These are phyloP conservation scores for Eucalyptus shirleyi DNA, from an alignment of 345 rosid genomes.

Conservation along the genomic window DNA sequence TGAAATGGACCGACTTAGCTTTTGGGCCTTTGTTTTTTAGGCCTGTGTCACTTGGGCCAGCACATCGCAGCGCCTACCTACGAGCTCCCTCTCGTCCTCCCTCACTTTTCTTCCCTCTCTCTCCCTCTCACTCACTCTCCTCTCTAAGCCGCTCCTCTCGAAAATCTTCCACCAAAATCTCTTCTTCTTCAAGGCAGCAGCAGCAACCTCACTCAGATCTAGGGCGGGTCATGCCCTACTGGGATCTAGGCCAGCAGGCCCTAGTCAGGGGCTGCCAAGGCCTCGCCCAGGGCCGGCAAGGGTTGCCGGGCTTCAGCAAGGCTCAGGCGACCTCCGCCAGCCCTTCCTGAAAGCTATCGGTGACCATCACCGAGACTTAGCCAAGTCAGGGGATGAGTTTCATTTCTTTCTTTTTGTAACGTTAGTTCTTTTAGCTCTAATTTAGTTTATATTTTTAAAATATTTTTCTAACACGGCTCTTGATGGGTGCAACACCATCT, in stretches of 20 bases:
- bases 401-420: too few relatives aligned
- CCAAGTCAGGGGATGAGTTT: too few relatives aligned
- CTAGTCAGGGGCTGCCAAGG: accelerated
- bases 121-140: not conserved
- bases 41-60: not conserved
- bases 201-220: not conserved
- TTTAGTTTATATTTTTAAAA: too few relatives aligned
- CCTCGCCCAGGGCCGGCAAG: accelerated
- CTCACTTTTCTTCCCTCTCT: not conserved
- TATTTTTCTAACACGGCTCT: too few relatives aligned
- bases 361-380: accelerated
- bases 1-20: not conserved
- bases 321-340: accelerated
- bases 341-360: accelerated
- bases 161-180: not conserved
- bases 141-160: not conserved
- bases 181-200: not conserved
- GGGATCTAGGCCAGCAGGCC: too few relatives aligned
- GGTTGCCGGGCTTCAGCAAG: accelerated
- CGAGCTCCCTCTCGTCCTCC: accelerated
- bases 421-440: accelerated
- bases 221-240: accelerated
- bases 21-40: not conserved
- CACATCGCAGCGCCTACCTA: accelerated
- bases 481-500: too few relatives aligned